Percentiles rank a stretch among this genome's conserved stretches.
Conservation (phyloP, 345 rosid species). For the Nephelium lappaceum region DNA sequence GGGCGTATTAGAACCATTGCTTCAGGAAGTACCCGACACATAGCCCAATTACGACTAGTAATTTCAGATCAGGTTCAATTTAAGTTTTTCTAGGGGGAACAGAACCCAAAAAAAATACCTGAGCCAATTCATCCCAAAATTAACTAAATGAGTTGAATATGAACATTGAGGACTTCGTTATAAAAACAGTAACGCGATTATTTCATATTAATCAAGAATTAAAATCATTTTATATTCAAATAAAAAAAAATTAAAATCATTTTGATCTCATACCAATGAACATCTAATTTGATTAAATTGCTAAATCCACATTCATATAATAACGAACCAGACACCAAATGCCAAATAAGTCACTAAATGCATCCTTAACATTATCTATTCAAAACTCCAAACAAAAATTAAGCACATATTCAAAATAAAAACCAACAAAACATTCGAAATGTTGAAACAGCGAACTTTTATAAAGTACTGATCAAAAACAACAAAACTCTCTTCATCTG, state of each 20-base stretch:
- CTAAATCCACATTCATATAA: background rate
- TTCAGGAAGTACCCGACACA: no score
- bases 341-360: background rate
- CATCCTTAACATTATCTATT: constrained; percentile 5
- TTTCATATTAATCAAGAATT: background rate
- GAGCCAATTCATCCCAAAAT: no score
- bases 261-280: background rate
- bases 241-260: no score
- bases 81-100: no score
- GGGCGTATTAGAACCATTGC: no score
- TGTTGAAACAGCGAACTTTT: background rate
- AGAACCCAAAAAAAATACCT: no score
- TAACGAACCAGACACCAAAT: background rate
- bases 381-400: constrained; percentile 6
- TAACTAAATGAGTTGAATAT: no score
- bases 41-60: no score
- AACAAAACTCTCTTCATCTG: constrained; percentile 12
- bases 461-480: background rate
- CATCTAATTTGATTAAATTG: background rate
- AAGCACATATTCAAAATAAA: background rate
- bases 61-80: no score
- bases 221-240: no score
- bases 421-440: background rate
- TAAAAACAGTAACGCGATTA: no score
- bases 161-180: no score